These are phyloP conservation scores for Yamadazyma kitorensis DNA, from an alignment of 805 yeast genomes.

Conservation along the genomic window DNA sequence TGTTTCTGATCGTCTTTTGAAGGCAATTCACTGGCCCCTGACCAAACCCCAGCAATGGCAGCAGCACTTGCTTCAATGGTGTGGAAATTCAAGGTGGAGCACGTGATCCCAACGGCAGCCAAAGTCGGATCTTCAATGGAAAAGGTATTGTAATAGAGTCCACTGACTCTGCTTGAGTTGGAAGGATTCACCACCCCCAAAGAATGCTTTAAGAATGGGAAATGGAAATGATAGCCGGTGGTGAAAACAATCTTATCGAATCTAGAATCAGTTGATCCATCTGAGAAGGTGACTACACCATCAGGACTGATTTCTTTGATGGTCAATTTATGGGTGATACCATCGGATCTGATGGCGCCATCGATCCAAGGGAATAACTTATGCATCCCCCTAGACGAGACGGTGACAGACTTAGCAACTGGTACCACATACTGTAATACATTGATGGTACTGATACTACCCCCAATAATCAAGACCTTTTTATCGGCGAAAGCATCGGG, in stretches of 20 bases:
- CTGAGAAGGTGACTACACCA: slow-evolving; percentile 24
- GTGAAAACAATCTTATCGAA: slow-evolving; percentile 45
- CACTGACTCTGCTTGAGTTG: slow-evolving; percentile 31
- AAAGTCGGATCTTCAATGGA: slow-evolving; percentile 42
- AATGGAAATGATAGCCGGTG: slow-evolving; percentile 50
- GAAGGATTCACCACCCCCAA: slow-evolving; percentile 22
- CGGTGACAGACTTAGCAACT: slow-evolving; percentile 22
- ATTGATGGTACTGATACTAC: slow-evolving; percentile 41
- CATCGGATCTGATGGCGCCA: slow-evolving; percentile 34
- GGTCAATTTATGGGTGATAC: slow-evolving; percentile 27
- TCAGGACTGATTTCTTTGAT: slow-evolving; percentile 20
- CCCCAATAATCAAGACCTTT: slow-evolving; percentile 44
- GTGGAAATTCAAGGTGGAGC: slow-evolving; percentile 46
- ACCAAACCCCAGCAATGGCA: slow-evolving; percentile 60
- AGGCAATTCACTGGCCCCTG: slow-evolving; percentile 38
- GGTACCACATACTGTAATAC: slow-evolving; percentile 40
- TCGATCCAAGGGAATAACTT: slow-evolving; percentile 33
- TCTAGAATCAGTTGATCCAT: slow-evolving; percentile 21
- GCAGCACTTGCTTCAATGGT: slow-evolving; percentile 51
- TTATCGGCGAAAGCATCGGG: slow-evolving; percentile 42
- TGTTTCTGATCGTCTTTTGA: slow-evolving; percentile 33
- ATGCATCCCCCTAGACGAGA: slow-evolving; percentile 27
- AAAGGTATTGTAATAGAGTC: slow-evolving; percentile 38
- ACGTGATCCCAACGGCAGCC: slow-evolving; percentile 38
- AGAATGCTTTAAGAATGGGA: slow-evolving; percentile 34